Percentiles rank a stretch among this genome's conserved stretches.
These are phyloP conservation scores for Penicillium sp. DNA, from an alignment of 2,329 filamentous ascomycete genomes.

Conservation along the genomic window DNA sequence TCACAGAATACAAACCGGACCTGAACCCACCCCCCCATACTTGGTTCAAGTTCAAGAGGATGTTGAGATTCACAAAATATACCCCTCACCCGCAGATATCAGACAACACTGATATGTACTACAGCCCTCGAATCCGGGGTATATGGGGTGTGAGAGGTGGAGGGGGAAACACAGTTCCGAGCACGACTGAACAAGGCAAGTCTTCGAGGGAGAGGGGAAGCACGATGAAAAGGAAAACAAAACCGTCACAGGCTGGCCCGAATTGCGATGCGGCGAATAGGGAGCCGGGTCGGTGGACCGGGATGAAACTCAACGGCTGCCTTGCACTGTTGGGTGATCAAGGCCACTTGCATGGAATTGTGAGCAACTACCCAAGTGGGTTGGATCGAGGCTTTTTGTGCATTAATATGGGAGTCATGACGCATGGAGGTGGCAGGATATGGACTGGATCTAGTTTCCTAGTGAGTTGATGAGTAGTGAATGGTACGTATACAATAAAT, in stretches of 20 bases:
- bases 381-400: constrained; percentile 16
- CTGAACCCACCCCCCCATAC: neutral
- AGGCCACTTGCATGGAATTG: constrained; percentile 10
- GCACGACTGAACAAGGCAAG: constrained; percentile 12
- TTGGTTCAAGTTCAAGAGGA: neutral
- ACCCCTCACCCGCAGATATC: neutral
- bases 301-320: constrained; percentile 26
- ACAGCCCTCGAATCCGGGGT: constrained; percentile 13
- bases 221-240: constrained; percentile 9
- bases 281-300: constrained; percentile 13
- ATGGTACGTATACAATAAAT: constrained; percentile 1
- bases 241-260: constrained; percentile 14
- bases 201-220: constrained; percentile 9
- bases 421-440: neutral
- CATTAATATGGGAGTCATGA: neutral
- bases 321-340: constrained; percentile 9
- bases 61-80: neutral
- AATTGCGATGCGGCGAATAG: constrained; percentile 25
- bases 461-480: neutral
- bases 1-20: constrained; percentile 2
- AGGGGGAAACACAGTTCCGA: constrained; percentile 3
- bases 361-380: constrained; percentile 19
- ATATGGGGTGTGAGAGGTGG: constrained; percentile 1
- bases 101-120: constrained; percentile 5
- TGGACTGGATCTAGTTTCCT: neutral